phyloP scores from a whole-genome alignment of 805 yeast genomes.

The Wickerhamomyces bisporus region DNA sequence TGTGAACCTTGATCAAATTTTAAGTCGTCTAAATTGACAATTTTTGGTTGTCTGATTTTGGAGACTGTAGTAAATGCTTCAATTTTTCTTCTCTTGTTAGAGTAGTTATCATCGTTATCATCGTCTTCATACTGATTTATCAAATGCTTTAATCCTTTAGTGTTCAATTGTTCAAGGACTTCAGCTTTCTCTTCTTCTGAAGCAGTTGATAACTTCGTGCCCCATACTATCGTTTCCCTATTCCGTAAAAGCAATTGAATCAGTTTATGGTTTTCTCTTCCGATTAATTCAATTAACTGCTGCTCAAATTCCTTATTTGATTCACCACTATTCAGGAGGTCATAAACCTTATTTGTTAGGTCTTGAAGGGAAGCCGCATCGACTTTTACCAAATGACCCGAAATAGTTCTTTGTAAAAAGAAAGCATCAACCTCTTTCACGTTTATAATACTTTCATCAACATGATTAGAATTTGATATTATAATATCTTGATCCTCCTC shows the following conservation, averaged over 20 bases:
- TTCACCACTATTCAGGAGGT: slow-evolving; percentile 32
- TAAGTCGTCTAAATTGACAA: slow-evolving; percentile 59
- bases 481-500: slow-evolving; percentile 19
- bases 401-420: slow-evolving; percentile 51
- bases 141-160: slow-evolving; percentile 35
- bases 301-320: slow-evolving; percentile 45
- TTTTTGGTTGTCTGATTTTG: slow-evolving; percentile 36
- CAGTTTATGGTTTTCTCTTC: slow-evolving; percentile 45
- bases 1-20: slow-evolving; percentile 71
- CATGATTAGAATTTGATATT: slow-evolving; percentile 13
- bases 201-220: slow-evolving; percentile 39
- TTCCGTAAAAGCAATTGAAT: slow-evolving; percentile 46
- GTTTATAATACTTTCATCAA: slow-evolving; percentile 17
- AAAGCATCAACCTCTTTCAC: slow-evolving; percentile 39
- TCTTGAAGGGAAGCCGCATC: slow-evolving; percentile 39
- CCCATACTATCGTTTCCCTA: slow-evolving; percentile 48
- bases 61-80: slow-evolving; percentile 1
- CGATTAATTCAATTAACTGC: slow-evolving; percentile 47
- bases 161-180: slow-evolving; percentile 40
- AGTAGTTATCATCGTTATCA: slow-evolving; percentile 10
- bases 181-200: slow-evolving; percentile 29
- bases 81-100: slow-evolving; percentile 24
- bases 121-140: slow-evolving; percentile 36
- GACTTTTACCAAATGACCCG: slow-evolving; percentile 25
- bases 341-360: slow-evolving; percentile 35